These are phyloP conservation scores for Quercus alba DNA, from an alignment of 306 rosid genomes.

Conservation along the genomic window DNA sequence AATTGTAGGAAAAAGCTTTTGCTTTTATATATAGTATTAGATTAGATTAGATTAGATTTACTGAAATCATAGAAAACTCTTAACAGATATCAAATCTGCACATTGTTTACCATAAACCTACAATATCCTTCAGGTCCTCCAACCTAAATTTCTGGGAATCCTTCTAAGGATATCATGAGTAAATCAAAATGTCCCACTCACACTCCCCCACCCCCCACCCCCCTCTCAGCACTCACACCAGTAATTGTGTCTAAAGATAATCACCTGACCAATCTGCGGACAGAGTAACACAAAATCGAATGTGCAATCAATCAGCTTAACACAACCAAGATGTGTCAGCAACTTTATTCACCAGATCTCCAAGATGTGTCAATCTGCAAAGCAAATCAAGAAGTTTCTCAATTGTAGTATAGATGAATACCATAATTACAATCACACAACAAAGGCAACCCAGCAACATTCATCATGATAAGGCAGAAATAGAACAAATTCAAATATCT, in stretches of 20 bases:
- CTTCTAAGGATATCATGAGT: not conserved
- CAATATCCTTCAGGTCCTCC: not conserved
- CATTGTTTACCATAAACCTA: not conserved
- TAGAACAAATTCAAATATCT: not conserved
- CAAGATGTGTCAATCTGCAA: constrained; percentile 59
- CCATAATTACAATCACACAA: not conserved
- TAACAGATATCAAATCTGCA: not conserved
- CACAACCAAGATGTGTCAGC: constrained; percentile 73
- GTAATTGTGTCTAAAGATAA: not conserved
- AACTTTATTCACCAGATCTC: constrained; percentile 57
- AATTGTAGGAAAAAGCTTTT: too few species aligned
- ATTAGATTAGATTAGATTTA: not conserved
- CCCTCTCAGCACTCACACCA: not conserved
- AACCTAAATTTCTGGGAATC: not conserved
- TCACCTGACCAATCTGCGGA: constrained; percentile 91
- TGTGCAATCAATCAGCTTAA: constrained; percentile 74
- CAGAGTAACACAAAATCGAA: constrained; percentile 62
- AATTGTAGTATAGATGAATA: constrained; percentile 1
- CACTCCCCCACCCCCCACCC: too few species aligned
- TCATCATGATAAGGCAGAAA: not conserved
- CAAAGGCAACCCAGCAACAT: not conserved
- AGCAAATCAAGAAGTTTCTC: constrained; percentile 10
- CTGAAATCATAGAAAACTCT: not conserved
- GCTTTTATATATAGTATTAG: too few species aligned
- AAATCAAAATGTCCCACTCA: not conserved